Conservation (phyloP, 1,284 basidiomycete genomes). For the Dichomitus squalens region DNA sequence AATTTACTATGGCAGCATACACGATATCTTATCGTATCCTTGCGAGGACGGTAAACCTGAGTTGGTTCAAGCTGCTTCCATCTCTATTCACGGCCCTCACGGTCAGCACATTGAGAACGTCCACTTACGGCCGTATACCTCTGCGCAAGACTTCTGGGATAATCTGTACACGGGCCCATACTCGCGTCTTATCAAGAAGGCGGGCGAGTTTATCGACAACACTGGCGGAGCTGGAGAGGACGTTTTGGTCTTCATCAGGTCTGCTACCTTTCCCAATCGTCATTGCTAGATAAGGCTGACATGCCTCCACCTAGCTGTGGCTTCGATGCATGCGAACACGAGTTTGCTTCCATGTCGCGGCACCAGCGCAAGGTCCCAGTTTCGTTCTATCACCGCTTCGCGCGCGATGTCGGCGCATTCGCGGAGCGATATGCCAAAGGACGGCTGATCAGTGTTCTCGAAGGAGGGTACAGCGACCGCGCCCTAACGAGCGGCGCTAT, state of each 20-base stretch:
- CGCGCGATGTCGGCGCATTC: slow-evolving; percentile 70
- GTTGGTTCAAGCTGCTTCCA: slow-evolving; percentile 84
- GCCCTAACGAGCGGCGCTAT: slow-evolving; percentile 82
- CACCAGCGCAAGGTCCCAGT: slow-evolving; percentile 90
- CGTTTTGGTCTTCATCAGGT: slow-evolving; percentile 87
- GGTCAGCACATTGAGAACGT: slow-evolving; percentile 93
- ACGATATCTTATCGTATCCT: slow-evolving; percentile 91
- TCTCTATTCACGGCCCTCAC: slow-evolving; percentile 79
- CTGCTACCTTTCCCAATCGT: neutral
- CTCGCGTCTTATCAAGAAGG: slow-evolving; percentile 69
- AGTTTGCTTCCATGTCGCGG: slow-evolving; percentile 89
- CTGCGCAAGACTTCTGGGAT: slow-evolving; percentile 79
- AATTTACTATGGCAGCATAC: slow-evolving; percentile 87
- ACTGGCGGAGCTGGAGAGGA: slow-evolving; percentile 71
- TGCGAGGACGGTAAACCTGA: slow-evolving; percentile 90
- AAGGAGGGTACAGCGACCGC: slow-evolving; percentile 94
- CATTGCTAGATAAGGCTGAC: neutral
- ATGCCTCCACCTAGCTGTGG: slow-evolving; percentile 58
- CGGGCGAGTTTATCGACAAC: slow-evolving; percentile 69
- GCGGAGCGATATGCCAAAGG: slow-evolving; percentile 71
- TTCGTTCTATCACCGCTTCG: slow-evolving; percentile 87
- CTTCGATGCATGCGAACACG: slow-evolving; percentile 94
- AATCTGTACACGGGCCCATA: slow-evolving; percentile 75
- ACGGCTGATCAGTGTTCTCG: slow-evolving; percentile 84
- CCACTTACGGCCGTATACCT: slow-evolving; percentile 79